Evolutionary conservation across 2,329 filamentous ascomycete species (phyloP).

Genomic region (Xylaria arbuscula): DNA sequence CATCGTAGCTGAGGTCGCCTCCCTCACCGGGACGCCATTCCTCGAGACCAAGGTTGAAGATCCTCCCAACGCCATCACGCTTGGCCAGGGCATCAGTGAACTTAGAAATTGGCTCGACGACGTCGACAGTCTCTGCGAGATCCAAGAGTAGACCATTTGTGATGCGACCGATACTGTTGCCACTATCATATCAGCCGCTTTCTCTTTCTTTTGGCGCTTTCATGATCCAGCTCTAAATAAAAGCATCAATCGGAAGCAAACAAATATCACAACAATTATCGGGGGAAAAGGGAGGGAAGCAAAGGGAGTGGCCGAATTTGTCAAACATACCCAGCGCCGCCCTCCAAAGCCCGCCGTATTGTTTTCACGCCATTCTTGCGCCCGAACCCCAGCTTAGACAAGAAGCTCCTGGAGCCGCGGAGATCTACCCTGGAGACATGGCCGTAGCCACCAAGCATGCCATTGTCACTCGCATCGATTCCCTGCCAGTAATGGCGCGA

Average conservation of each 20-base stretch:
- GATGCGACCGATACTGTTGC: constrained; percentile 80
- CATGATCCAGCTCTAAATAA: not conserved
- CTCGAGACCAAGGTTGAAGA: constrained; percentile 81
- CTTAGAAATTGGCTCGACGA: constrained; percentile 85
- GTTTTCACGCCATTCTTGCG: constrained; percentile 49
- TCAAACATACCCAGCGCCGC: constrained; percentile 55
- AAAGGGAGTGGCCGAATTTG: not conserved
- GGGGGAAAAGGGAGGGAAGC: not conserved
- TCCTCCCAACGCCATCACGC: constrained; percentile 67
- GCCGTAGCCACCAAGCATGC: constrained; percentile 81
- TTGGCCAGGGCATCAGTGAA: constrained; percentile 75
- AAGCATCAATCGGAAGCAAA: not conserved
- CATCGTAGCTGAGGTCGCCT: constrained; percentile 70
- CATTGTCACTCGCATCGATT: constrained; percentile 63
- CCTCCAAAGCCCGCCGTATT: constrained; percentile 52
- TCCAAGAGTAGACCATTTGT: constrained; percentile 80
- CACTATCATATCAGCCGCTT: constrained; percentile 25
- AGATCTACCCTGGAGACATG: constrained; percentile 77
- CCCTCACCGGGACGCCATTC: constrained; percentile 66
- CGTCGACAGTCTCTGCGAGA: constrained; percentile 77
- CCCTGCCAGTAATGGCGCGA: constrained; percentile 61
- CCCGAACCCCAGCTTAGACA: constrained; percentile 72
- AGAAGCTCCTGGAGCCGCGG: constrained; percentile 75
- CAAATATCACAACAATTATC: not conserved
- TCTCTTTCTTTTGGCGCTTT: not conserved